These are phyloP conservation scores for Colletotrichum plurivorum DNA, from an alignment of 2,329 filamentous ascomycete genomes.

Conservation along the genomic window DNA sequence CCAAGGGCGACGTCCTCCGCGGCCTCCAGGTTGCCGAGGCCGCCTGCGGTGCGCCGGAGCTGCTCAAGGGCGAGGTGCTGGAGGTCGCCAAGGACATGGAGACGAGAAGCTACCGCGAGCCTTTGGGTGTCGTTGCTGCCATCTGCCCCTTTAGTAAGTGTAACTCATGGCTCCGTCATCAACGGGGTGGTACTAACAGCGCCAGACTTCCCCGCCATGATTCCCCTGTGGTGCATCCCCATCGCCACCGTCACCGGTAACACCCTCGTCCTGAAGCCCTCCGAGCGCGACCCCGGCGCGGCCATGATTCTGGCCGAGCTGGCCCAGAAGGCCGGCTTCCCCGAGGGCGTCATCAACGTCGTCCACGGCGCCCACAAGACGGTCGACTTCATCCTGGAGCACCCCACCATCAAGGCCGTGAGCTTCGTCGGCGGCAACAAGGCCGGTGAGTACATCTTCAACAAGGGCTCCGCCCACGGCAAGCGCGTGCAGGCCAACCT, in stretches of 20 bases:
- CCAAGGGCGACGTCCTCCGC: conserved; percentile 84
- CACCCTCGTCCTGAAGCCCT: conserved; percentile 87
- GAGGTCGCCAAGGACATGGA: conserved; percentile 94
- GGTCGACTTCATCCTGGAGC: conserved; percentile 89
- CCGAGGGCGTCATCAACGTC: conserved; percentile 85
- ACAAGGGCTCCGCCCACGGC: conserved; percentile 83
- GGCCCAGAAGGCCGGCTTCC: conserved; percentile 84
- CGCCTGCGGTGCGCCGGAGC: conserved; percentile 83
- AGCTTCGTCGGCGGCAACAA: conserved; percentile 91
- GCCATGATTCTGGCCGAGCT: conserved; percentile 89
- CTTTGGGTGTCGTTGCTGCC: conserved; percentile 83
- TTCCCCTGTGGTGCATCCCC: conserved; percentile 91
- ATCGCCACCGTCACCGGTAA: conserved; percentile 89
- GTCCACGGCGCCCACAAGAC: conserved; percentile 85
- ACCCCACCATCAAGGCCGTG: conserved; percentile 87
- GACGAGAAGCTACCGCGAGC: conserved; percentile 85
- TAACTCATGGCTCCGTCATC: neutral
- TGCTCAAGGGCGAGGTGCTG: conserved; percentile 86
- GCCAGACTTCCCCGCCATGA: conserved; percentile 92
- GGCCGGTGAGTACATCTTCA: conserved; percentile 89
- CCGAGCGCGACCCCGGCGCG: conserved; percentile 86
- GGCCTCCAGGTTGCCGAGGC: conserved; percentile 89
- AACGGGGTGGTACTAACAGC: conserved; percentile 29
- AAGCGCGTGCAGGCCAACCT: conserved; percentile 92
- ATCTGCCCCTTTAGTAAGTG: conserved; percentile 88